Percentiles rank a stretch among this genome's conserved stretches.
Conservation (phyloP, 495 filamentous ascomycete genomes). For the Barbatosphaeria neglecta region DNA sequence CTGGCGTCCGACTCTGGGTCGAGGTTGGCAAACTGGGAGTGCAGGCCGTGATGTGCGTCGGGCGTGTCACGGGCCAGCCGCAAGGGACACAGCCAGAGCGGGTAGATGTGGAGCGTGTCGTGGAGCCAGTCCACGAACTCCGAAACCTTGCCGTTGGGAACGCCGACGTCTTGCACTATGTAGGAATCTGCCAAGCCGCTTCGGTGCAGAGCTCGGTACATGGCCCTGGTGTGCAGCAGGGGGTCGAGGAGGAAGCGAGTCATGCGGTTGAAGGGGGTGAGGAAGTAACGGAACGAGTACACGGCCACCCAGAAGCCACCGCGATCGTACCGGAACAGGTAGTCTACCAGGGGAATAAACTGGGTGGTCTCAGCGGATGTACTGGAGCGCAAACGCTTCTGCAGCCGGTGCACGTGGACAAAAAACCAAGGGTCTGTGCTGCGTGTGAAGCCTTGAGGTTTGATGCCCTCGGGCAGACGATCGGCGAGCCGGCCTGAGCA, state of each 20-base stretch:
- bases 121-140: slow-evolving; percentile 32
- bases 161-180: slow-evolving; percentile 43
- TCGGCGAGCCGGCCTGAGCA: slow-evolving; percentile 38
- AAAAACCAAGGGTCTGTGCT: slow-evolving; percentile 43
- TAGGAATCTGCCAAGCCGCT: slow-evolving; percentile 33
- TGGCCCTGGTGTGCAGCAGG: slow-evolving; percentile 46
- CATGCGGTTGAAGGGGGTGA: slow-evolving; percentile 40
- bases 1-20: slow-evolving; percentile 7
- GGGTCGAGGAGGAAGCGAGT: slow-evolving; percentile 38
- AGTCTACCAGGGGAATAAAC: slow-evolving; percentile 2
- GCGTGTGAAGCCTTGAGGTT: slow-evolving; percentile 26
- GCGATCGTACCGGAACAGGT: not conserved
- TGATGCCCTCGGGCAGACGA: slow-evolving; percentile 12
- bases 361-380: slow-evolving; percentile 4
- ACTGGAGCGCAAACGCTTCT: slow-evolving; percentile 5
- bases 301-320: slow-evolving; percentile 5
- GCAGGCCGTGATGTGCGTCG: slow-evolving; percentile 21
- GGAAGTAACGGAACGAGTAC: slow-evolving; percentile 37
- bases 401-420: slow-evolving; percentile 25
- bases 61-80: slow-evolving; percentile 22
- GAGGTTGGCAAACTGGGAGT: slow-evolving; percentile 22
- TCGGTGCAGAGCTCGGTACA: slow-evolving; percentile 44
- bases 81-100: slow-evolving; percentile 46
- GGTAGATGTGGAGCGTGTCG: slow-evolving; percentile 31
- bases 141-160: slow-evolving; percentile 28